Conservation (phyloP, 2,329 filamentous ascomycete species). For the Aspergillus felis region DNA sequence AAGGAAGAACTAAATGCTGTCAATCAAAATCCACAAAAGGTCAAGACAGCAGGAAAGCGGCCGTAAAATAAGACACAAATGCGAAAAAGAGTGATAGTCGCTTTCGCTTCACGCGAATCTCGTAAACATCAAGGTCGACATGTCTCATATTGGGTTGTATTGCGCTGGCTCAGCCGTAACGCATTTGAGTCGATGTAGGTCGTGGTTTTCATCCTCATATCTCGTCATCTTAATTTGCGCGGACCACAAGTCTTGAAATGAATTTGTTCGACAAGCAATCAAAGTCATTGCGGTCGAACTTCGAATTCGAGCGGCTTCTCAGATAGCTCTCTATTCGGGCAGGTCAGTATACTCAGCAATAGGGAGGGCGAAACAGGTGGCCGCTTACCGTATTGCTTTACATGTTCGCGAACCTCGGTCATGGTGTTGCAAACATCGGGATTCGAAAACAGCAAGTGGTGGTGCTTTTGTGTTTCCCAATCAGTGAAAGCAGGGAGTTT, state of each 20-base stretch:
- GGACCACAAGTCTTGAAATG: constrained; percentile 91
- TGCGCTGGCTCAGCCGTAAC: constrained; percentile 22
- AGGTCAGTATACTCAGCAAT: constrained; percentile 38
- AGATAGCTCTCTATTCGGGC: constrained; percentile 73
- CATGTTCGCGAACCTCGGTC: constrained; percentile 91
- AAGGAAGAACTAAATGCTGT: constrained; percentile 20
- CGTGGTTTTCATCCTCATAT: constrained; percentile 17
- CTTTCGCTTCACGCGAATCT: constrained; percentile 17
- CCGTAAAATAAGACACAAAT: constrained; percentile 5
- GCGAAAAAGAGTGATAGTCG: constrained; percentile 21
- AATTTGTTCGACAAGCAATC: constrained; percentile 97
- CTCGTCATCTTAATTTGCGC: constrained; percentile 66
- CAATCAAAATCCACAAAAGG: constrained; percentile 11
- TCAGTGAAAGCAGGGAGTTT: constrained; percentile 90
- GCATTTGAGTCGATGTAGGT: constrained; percentile 15
- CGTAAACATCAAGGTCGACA: constrained; percentile 24
- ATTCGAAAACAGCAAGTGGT: constrained; percentile 87
- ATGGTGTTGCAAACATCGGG: constrained; percentile 88
- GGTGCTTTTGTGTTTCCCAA: constrained; percentile 90
- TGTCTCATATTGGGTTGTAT: constrained; percentile 28
- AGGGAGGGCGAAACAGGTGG: not conserved
- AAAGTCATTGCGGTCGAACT: constrained; percentile 88
- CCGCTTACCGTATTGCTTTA: constrained; percentile 83
- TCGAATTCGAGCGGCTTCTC: constrained; percentile 70
- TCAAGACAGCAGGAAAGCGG: constrained; percentile 7